phyloP scores from a whole-genome alignment of 2,329 filamentous ascomycete species.

The Parafenestella ontariensis region DNA sequence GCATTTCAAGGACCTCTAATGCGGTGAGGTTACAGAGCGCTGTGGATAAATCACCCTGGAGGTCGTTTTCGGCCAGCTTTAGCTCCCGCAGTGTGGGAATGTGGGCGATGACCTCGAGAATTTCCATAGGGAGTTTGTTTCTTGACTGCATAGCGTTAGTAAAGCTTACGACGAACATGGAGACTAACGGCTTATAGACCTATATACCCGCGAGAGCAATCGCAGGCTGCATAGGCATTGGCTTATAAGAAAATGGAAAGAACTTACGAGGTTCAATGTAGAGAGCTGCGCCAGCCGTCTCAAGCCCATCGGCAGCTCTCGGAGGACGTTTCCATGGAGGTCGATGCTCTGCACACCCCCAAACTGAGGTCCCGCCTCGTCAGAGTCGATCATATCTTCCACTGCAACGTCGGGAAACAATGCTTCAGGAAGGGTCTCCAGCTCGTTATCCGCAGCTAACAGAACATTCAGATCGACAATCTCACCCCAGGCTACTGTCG shows the following conservation, averaged over 20 bases:
- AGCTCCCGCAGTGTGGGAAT: conserved; percentile 78
- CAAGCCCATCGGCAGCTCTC: conserved; percentile 75
- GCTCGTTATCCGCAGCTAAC: conserved; percentile 87
- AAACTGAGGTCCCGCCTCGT: conserved; percentile 76
- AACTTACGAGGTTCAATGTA: conserved; percentile 77
- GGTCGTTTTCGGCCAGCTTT: conserved; percentile 66
- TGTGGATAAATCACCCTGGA: conserved; percentile 59
- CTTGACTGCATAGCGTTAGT: conserved; percentile 65
- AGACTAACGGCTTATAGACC: too few species aligned
- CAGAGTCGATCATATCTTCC: conserved; percentile 65
- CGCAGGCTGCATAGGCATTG: too few species aligned
- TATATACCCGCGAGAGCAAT: too few species aligned
- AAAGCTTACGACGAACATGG: not conserved
- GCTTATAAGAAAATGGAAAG: not conserved
- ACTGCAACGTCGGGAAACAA: conserved; percentile 76
- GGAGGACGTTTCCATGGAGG: conserved; percentile 82
- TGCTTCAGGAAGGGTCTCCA: conserved; percentile 74
- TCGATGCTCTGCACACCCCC: conserved; percentile 81
- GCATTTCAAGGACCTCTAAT: conserved; percentile 82
- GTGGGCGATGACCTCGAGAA: conserved; percentile 75
- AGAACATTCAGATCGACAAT: conserved; percentile 86
- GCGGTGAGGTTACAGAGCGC: conserved; percentile 69
- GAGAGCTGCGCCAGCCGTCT: conserved; percentile 76
- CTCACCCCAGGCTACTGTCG: conserved; percentile 81
- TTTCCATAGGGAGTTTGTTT: conserved; percentile 77